Evolutionary conservation across 83 land plant species (phyloP).

Genomic region (Thuja plicata): DNA sequence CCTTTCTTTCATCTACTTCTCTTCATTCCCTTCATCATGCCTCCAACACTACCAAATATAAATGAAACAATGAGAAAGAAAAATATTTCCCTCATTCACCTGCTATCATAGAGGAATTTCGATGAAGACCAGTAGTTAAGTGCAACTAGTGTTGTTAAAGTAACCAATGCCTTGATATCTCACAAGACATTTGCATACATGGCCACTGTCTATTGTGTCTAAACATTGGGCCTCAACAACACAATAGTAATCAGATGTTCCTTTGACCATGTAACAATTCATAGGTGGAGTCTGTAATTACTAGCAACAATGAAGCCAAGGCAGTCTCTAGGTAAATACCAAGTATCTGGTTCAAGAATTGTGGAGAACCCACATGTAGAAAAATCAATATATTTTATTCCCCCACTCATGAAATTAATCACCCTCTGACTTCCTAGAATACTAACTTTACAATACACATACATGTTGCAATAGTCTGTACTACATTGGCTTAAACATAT

Average conservation of each 20-base stretch:
- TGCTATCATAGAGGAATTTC: too few species aligned
- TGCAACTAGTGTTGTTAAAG: too few species aligned
- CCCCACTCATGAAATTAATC: neutral
- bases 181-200: neutral
- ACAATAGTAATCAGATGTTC: neutral
- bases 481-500: neutral
- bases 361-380: conserved; percentile 6
- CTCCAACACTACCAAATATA: too few species aligned
- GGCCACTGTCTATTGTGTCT: neutral
- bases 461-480: neutral
- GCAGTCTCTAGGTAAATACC: neutral
- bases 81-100: too few species aligned
- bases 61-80: too few species aligned
- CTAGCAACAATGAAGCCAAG: neutral
- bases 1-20: too few species aligned
- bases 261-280: neutral
- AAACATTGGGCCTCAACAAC: neutral
- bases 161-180: too few species aligned
- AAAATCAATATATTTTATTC: neutral
- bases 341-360: conserved; percentile 4
- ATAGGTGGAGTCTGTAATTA: neutral
- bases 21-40: too few species aligned
- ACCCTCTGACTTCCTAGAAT: neutral
- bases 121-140: too few species aligned
- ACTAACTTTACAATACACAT: neutral